A percentile compares a stretch with the other conserved stretches of the same genome.
Evolutionary conservation across 257 asterid species (phyloP).

Genomic region (Solanum bulbocastanum): DNA sequence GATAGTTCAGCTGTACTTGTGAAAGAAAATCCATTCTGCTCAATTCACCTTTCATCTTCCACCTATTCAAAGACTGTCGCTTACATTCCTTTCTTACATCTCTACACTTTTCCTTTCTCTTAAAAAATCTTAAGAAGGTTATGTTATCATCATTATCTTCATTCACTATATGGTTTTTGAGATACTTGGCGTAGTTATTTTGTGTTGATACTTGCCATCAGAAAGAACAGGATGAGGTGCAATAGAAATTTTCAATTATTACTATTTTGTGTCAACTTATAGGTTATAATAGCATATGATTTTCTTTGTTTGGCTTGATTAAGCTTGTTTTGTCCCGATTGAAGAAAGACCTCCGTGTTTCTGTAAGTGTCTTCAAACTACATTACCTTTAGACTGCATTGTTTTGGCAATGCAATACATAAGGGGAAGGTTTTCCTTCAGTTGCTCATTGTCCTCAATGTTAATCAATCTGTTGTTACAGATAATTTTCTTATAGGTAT

Average conservation of each 20-base stretch:
- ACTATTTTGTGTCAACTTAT: background rate
- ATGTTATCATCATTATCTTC: background rate
- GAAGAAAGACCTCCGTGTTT: background rate
- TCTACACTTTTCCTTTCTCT: background rate
- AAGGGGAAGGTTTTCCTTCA: background rate
- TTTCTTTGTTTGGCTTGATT: background rate
- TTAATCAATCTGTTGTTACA: background rate
- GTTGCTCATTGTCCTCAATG: background rate
- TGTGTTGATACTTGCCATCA: background rate
- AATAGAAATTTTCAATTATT: background rate
- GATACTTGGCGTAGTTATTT: background rate
- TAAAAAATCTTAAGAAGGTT: background rate
- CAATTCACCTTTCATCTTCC: background rate
- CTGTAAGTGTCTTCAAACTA: background rate
- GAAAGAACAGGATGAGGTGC: background rate
- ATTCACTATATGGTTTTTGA: background rate
- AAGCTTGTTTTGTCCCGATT: background rate
- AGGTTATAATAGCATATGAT: background rate
- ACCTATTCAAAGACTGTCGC: background rate
- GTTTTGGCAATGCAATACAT: background rate
- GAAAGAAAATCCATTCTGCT: background rate
- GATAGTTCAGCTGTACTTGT: background rate
- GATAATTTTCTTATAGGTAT: background rate
- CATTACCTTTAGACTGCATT: background rate
- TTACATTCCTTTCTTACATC: background rate